Percentiles rank a stretch among this genome's conserved stretches.
Evolutionary conservation across 2,329 filamentous ascomycete genomes (phyloP).

Genomic region (Metarhizium sp.): DNA sequence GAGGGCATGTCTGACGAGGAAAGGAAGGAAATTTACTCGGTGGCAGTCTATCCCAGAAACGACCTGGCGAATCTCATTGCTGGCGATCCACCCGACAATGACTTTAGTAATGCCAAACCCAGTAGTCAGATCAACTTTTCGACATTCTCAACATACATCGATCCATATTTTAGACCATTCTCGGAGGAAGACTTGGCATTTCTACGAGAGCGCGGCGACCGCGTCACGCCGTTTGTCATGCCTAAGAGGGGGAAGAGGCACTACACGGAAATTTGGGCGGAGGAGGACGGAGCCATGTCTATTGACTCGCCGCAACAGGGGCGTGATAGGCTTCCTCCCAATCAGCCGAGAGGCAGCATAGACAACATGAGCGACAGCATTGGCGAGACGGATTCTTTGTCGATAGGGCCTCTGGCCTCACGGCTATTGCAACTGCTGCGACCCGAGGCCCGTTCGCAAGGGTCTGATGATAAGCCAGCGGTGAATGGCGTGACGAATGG

Average conservation of each 20-base stretch:
- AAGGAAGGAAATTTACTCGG: slow-evolving; percentile 79
- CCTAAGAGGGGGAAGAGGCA: slow-evolving; percentile 75
- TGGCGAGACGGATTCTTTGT: slow-evolving; percentile 83
- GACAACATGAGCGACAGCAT: slow-evolving; percentile 80
- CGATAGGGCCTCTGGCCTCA: slow-evolving; percentile 75
- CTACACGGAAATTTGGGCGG: slow-evolving; percentile 87
- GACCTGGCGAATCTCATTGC: slow-evolving; percentile 80
- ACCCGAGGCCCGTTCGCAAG: slow-evolving; percentile 55
- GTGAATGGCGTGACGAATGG: slow-evolving; percentile 43
- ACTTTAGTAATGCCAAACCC: slow-evolving; percentile 91
- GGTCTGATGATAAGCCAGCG: slow-evolving; percentile 47
- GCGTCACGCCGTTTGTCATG: slow-evolving; percentile 74
- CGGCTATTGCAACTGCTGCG: slow-evolving; percentile 74
- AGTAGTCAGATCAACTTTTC: slow-evolving; percentile 88
- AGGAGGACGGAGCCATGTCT: slow-evolving; percentile 77
- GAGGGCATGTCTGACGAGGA: slow-evolving; percentile 76
- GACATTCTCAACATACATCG: slow-evolving; percentile 86
- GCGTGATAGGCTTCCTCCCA: slow-evolving; percentile 61
- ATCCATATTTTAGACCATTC: slow-evolving; percentile 82
- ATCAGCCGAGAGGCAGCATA: slow-evolving; percentile 75
- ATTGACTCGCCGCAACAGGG: slow-evolving; percentile 56
- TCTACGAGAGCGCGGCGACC: slow-evolving; percentile 80
- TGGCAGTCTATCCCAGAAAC: slow-evolving; percentile 70
- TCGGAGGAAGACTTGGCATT: slow-evolving; percentile 93
- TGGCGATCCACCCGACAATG: slow-evolving; percentile 82